Base-by-base conservation (phyloP, 2,329 filamentous ascomycete species). In the Botryosphaeria dothidea region DNA sequence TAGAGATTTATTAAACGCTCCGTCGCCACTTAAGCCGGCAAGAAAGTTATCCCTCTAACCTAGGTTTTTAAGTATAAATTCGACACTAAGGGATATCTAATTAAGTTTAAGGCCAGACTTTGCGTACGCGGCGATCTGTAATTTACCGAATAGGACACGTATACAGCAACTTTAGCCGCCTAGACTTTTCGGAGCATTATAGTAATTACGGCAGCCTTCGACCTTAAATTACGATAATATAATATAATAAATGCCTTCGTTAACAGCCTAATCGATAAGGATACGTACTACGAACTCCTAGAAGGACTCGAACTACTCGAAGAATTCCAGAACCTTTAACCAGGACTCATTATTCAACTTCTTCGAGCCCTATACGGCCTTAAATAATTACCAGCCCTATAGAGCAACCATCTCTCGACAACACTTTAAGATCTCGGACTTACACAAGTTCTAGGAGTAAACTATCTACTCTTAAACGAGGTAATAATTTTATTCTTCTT, bases 221-320 rank as follows among this genome's bases (percentile, higher is more conserved):
- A 68, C 25, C 49, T 74, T 4, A 52, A 66, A 21, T 54, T 68
- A 11, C 41, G 25, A 7, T 66, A 74, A 62, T 70, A 67, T 62
- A 66, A 74, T 62, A 67, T 63, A 3, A 46, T 67, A 2, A 72
- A 69, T 34, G 70, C 71, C 9, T 74, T 74, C 56, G 31, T 69
- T 3, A 73, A 73, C 51, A 68, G 63, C 7, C 25, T 19, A 41
- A 19, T 69, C 8, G 25, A 67, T 36, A 21, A 66, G 25, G 29
- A 46, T 34, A 46, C 69, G 17, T 70, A 68, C 48, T 61, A 43
- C n/a, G 9, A 67, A 4, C 60, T 58, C 11, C 71, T 66, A 29
- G 64, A 72, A 7, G 68, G 69, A 17, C 68, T 71, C 48, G 21
- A 25, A 25, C 11, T 36, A 23, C 51, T 34, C 4, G 15, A 19